phyloP scores from a whole-genome alignment of 2,329 filamentous ascomycete genomes.

The Xylaria digitata region DNA sequence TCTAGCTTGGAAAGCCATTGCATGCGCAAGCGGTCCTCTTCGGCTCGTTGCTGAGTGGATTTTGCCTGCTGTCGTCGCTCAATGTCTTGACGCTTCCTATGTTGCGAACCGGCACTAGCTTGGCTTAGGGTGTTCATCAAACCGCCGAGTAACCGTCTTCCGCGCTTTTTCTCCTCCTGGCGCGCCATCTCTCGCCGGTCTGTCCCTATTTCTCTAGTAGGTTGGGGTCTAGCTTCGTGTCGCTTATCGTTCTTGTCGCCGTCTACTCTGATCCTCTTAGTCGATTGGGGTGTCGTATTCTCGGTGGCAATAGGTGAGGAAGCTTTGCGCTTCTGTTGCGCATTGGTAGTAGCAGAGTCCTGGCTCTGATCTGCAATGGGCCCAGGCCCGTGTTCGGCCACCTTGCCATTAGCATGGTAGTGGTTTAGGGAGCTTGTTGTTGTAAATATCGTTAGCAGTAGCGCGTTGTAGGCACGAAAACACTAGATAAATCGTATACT shows the following conservation, averaged over 20 bases:
- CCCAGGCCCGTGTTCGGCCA: conserved; percentile 29
- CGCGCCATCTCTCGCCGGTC: conserved; percentile 58
- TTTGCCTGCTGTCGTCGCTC: conserved; percentile 84
- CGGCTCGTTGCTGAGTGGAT: conserved; percentile 75
- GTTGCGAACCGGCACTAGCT: conserved; percentile 69
- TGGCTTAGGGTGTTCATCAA: conserved; percentile 83
- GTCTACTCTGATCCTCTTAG: conserved; percentile 44
- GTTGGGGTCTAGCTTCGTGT: conserved; percentile 27
- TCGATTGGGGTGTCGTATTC: conserved; percentile 42
- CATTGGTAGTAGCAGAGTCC: conserved; percentile 21
- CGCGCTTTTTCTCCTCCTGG: conserved; percentile 82
- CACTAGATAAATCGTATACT: conserved; percentile 28
- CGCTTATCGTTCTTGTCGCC: conserved; percentile 37
- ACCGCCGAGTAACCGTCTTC: conserved; percentile 86
- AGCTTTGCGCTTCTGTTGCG: conserved; percentile 51
- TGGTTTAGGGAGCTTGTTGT: conserved; percentile 38
- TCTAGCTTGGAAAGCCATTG: conserved; percentile 73
- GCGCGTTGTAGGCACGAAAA: conserved; percentile 2
- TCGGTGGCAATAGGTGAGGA: conserved; percentile 39
- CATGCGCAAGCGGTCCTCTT: conserved; percentile 75
- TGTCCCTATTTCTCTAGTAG: conserved; percentile 37
- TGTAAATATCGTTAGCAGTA: conserved; percentile 25
- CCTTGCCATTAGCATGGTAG: conserved; percentile 35
- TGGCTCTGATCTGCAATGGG: conserved; percentile 27
- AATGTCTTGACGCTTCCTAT: conserved; percentile 80